phyloP scores from a whole-genome alignment of 306 rosid genomes.

The Medicago truncatula region DNA sequence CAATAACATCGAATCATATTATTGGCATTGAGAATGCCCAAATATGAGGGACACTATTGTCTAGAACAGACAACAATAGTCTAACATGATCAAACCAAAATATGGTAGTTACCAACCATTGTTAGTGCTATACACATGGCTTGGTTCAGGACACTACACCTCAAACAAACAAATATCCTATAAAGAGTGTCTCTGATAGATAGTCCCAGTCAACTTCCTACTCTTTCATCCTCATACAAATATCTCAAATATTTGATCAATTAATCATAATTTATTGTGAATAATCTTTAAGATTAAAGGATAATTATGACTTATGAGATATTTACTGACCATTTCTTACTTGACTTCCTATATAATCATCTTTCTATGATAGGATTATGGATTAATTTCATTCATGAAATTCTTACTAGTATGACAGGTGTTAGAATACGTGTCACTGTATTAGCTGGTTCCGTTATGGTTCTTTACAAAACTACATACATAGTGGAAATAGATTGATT shows the following conservation, averaged over 20 bases:
- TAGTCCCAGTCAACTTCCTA: background rate
- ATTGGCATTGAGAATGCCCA: background rate
- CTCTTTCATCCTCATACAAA: background rate
- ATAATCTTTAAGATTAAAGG: background rate
- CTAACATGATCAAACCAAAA: background rate
- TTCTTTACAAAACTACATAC: background rate
- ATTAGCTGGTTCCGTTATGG: background rate
- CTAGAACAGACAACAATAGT: background rate
- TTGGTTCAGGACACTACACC: background rate
- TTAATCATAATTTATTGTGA: background rate
- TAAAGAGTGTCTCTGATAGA: background rate
- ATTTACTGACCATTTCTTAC: background rate
- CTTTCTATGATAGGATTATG: background rate
- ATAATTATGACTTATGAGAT: background rate
- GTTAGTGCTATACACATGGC: conserved; percentile 3
- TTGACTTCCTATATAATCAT: background rate
- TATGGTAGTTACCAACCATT: background rate
- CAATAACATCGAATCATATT: background rate
- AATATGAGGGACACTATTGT: background rate
- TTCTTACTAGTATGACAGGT: background rate
- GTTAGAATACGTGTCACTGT: background rate
- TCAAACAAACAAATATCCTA: background rate
- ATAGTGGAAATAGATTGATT: background rate
- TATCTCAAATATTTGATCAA: background rate
- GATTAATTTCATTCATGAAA: background rate